These are phyloP conservation scores for Castanopsis chinensis DNA, from an alignment of 306 rosid genomes.

Conservation along the genomic window DNA sequence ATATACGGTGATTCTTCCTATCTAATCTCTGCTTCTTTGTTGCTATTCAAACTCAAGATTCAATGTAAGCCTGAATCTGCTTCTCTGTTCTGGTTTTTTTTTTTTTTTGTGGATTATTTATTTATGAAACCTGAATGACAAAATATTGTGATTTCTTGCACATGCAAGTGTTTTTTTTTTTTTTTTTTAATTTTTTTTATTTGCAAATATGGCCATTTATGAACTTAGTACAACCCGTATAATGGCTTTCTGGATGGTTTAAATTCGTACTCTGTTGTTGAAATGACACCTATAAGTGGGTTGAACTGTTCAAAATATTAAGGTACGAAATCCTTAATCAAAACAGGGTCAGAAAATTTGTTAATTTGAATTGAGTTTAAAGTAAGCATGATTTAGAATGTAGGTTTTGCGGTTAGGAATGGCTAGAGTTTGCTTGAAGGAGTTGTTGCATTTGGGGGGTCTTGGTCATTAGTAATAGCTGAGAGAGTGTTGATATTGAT, in stretches of 20 bases:
- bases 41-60: too few relatives aligned
- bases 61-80: too few relatives aligned
- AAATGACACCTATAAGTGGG: neutral
- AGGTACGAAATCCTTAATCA: neutral
- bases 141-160: too few relatives aligned
- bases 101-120: too few relatives aligned
- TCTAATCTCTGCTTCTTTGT: too few relatives aligned
- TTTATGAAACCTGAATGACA: too few relatives aligned
- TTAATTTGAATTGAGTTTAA: neutral
- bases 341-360: neutral
- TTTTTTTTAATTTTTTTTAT: too few relatives aligned
- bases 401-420: neutral
- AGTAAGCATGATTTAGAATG: neutral
- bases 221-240: too few relatives aligned
- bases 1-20: too few relatives aligned
- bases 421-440: neutral
- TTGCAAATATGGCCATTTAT: too few relatives aligned
- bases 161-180: too few relatives aligned
- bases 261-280: neutral
- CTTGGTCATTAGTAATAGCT: neutral
- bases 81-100: too few relatives aligned
- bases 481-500: neutral
- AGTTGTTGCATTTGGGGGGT: neutral
- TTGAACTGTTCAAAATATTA: neutral
- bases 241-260: neutral